Evolutionary conservation across 1,139 yeast species (phyloP), one percentile per base, ranked within the genome.

Genomic region (Suzukiozyma palmioleophila): DNA sequence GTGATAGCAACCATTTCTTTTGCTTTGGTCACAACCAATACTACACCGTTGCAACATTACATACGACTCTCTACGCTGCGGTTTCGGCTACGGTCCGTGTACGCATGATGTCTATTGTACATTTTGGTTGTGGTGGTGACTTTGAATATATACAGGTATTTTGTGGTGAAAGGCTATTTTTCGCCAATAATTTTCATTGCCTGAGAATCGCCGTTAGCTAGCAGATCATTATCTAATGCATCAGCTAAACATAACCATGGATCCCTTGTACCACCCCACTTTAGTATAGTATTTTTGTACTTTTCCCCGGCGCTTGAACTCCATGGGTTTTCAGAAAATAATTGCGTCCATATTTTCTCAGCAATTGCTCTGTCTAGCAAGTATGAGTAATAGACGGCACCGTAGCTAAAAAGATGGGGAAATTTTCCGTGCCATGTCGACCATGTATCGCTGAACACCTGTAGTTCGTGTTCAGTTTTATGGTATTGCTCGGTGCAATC

Each of bases 351-450:
- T 3, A 92, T 76, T 51, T 82, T 80, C 28, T 88, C 81, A 0
- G 98, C 97, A 49, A 92, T 87, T 3, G 96, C 96, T 37, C 97
- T 69, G 62, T 92, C 99, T 45, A 94, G 75, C 43, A 92, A 63
- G 59, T 94, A 92, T 32, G 96, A 85, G 63, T 94, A 92, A 59
- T 92, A 92, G 0, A 92, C 88, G 0, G 97, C 87, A 0, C 98
- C 98, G 56, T 92, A 92, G 1, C 96, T 89, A 50, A 85, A 87
- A 37, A 94, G 66, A 58, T 92, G 99, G 1, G 96, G 95, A 60
- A 92, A 90, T 56, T 83, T 88, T 1, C 95, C 96, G 43, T 89
- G 95, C 96, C 97, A 90, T 22, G 82, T 81, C 1, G 95, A 81
- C 54, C 75, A 67, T 14, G 67, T 62, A 53, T 84, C 94, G 2